Percentiles rank a stretch among this genome's conserved stretches.
These are phyloP conservation scores for Torulaspora globosa DNA, from an alignment of 1,139 yeast species.

Conservation along the genomic window DNA sequence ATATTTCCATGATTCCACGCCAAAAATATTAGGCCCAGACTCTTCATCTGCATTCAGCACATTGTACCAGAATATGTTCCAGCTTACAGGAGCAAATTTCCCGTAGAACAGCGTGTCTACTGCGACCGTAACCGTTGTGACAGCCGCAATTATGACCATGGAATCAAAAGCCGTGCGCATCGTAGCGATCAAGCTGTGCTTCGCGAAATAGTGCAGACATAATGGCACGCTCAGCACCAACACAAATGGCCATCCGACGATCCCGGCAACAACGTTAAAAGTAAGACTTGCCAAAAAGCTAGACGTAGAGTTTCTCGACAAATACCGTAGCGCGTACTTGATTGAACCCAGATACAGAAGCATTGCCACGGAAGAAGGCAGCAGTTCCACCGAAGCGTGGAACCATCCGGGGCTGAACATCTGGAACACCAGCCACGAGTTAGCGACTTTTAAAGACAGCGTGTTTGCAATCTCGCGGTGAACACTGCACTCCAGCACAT, in stretches of 20 bases:
- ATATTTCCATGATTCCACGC: constrained; percentile 78
- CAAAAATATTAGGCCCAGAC: constrained; percentile 86
- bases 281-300: constrained; percentile 37
- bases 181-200: constrained; percentile 30
- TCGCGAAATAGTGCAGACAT: constrained; percentile 35
- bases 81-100: constrained; percentile 64
- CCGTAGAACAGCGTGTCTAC: constrained; percentile 67
- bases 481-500: constrained; percentile 37
- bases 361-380: constrained; percentile 89
- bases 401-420: constrained; percentile 48
- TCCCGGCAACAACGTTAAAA: constrained; percentile 61
- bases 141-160: constrained; percentile 32
- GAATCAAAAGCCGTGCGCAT: constrained; percentile 36
- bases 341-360: constrained; percentile 54
- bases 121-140: constrained; percentile 41
- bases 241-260: constrained; percentile 91
- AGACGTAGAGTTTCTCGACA: constrained; percentile 25
- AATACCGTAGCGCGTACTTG: constrained; percentile 30
- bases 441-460: constrained; percentile 41
- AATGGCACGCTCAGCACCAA: constrained; percentile 62
- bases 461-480: constrained; percentile 27
- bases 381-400: constrained; percentile 78
- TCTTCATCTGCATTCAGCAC: constrained; percentile 67
- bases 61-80: constrained; percentile 78
- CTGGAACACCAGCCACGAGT: constrained; percentile 35